Base-by-base conservation (phyloP, 2,329 filamentous ascomycete genomes). In the Aspergillus chevalieri region DNA sequence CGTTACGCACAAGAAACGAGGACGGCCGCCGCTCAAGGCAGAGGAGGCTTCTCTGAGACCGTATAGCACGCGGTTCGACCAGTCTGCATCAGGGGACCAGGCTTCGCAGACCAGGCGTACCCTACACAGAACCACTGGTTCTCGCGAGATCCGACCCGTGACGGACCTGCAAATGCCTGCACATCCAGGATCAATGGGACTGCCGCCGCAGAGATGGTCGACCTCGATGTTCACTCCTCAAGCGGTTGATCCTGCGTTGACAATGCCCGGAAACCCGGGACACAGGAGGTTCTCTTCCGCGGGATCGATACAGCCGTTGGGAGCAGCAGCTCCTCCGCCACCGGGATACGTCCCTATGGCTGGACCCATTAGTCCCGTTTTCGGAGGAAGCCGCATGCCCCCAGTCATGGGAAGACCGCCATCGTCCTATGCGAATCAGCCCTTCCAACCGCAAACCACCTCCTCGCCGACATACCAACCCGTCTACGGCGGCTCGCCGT, bases 1-100 rank as follows among this genome's bases (percentile, higher is more conserved):
- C 55, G 73, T 75, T 22, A 73, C 71, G 43, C 72, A 75, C 54
- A 75, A 75, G 56, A 75, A 75, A 56, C 62, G 73, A 58, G 71
- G 71, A 36, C 61, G 71, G 43, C 71, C 71, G 36, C 70, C 71
- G 43, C 53, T 74, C 30, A 72, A 71, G 51, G 69, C 71, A 38
- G 71, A 73, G 43, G 71, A 73, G 44, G 62, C 66, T 7, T 64
- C 67, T 9, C 53, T 68, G 14, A 58, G 65, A 46, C 55, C 64
- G 21, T 67, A 64, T 47, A 52, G 63, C 14, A 49, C 63, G 4
- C 62, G 65, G 39, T 43, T 63, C 22, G 66, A 67, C 4, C 61
- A 59, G 24, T 49, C 58, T 26, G 47, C 54, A 8, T 50, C 59
- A 4, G 57, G 58, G 12, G 66, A 65, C 14, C 66, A 64, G 33